Base-by-base conservation (phyloP, 2,329 filamentous ascomycete genomes). In the Rugonectria rugulosa region DNA sequence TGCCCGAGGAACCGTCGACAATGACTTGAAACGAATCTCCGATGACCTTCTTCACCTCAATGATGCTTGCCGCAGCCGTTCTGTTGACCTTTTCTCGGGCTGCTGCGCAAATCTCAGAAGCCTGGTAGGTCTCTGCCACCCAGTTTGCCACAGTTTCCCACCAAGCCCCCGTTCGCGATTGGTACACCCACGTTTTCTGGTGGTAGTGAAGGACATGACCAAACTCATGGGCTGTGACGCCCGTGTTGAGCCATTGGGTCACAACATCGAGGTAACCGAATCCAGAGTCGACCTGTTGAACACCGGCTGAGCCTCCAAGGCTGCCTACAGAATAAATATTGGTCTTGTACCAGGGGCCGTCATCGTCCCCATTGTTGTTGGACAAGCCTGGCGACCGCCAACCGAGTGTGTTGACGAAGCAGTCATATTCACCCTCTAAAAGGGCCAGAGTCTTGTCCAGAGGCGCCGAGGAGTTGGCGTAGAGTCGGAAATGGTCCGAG, bases 91-190 rank as follows among this genome's bases (percentile, higher is more conserved):
- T 74, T 70, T 12, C 68, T 65, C 2, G 66, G 41, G n/a, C 79
- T 68, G 1, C 61, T 2, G 72, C 74, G 59, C 80, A 82, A 3
- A 77, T 66, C 0, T 74, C 65, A 0, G 76, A 79, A 1, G 78
- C 80, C 52, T 75, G 71, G 66, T 78, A 81, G 0, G 75, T 78
- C 52, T 82, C 79, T 4, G 78, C 77, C 5, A 81, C 71, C 68
- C 75, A 82, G 56, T 82, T 79, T 29, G 79, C 79, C 0, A 81
- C 55, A 3, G 79, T 76, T 67, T 82, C 80, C 78, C 78, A 81
- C 79, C 79, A 82, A 4, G 78, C 77, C 0, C 78, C 78, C 1
- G 79, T 81, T 2, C 72, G 69, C 1, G 59, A 65, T 53, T 81
- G 79, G 47, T 79, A 67, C 3, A 81, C 72, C 77, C 77, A 79